Evolutionary conservation across 495 filamentous ascomycete species (phyloP).

Genomic region (Xylaria longipes): DNA sequence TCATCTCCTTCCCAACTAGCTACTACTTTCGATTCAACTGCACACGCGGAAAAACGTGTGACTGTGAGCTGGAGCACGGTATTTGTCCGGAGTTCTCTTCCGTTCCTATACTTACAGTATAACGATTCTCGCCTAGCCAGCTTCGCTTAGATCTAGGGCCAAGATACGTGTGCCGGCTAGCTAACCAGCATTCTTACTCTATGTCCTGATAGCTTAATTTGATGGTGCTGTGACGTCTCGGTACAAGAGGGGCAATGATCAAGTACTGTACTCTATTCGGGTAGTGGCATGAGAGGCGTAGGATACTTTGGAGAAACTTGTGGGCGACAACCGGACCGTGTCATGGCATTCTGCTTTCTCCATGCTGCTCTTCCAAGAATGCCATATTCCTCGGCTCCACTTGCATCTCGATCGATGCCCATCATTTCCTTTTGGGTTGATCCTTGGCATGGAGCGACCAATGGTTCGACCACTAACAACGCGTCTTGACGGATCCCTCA

Average conservation of each 20-base stretch:
- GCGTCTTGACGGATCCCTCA: neutral
- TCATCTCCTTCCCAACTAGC: constrained; percentile 5
- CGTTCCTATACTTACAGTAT: neutral
- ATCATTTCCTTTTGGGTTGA: constrained; percentile 28
- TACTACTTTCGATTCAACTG: neutral
- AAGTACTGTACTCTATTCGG: neutral
- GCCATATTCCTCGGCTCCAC: constrained; percentile 34
- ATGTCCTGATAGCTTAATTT: neutral
- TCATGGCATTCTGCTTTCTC: constrained; percentile 37
- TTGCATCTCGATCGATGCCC: constrained; percentile 37
- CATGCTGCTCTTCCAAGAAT: constrained; percentile 37
- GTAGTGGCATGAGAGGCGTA: neutral
- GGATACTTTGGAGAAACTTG: constrained; percentile 35
- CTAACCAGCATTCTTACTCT: neutral
- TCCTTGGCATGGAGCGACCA: constrained; percentile 29
- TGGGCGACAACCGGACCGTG: constrained; percentile 27
- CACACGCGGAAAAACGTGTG: neutral
- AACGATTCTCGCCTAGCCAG: neutral
- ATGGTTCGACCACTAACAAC: constrained; percentile 21
- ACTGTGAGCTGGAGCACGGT: neutral
- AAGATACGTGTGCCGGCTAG: constrained; percentile 2
- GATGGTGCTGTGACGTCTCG: constrained; percentile 12
- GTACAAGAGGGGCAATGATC: constrained; percentile 4
- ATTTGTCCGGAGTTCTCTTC: neutral
- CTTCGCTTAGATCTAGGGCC: neutral